A percentile compares a stretch with the other conserved stretches of the same genome.
phyloP scores from a whole-genome alignment of 495 filamentous ascomycete species.

The Talaromyces thailandensis region DNA sequence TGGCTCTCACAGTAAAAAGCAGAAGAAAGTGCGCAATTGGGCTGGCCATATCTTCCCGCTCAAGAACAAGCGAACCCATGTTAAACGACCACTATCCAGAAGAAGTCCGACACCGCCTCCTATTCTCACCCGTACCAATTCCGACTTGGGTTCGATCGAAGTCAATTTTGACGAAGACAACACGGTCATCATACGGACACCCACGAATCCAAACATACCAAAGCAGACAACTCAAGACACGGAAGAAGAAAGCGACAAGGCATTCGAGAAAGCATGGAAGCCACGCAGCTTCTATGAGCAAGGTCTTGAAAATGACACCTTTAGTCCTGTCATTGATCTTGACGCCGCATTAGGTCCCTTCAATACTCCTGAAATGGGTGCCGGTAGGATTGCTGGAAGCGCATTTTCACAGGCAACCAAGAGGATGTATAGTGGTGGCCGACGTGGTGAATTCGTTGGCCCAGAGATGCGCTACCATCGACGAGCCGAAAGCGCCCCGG shows the following conservation, averaged over 20 bases:
- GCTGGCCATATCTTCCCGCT: slow-evolving; percentile 67
- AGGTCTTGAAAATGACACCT: slow-evolving; percentile 42
- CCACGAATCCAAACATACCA: slow-evolving; percentile 25
- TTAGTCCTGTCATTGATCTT: slow-evolving; percentile 81
- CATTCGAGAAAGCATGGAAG: slow-evolving; percentile 37
- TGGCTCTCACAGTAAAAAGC: slow-evolving; percentile 50
- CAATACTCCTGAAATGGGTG: slow-evolving; percentile 59
- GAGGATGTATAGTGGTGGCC: slow-evolving; percentile 81
- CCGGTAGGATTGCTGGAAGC: slow-evolving; percentile 38
- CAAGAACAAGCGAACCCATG: slow-evolving; percentile 44
- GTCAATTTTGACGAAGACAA: slow-evolving; percentile 47
- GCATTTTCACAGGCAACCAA: slow-evolving; percentile 55
- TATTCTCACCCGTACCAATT: slow-evolving; percentile 32
- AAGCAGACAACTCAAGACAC: slow-evolving; percentile 15
- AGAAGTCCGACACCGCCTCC: slow-evolving; percentile 32
- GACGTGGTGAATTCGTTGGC: slow-evolving; percentile 60
- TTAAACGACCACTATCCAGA: slow-evolving; percentile 20
- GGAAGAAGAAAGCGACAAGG: slow-evolving; percentile 17
- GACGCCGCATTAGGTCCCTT: slow-evolving; percentile 94
- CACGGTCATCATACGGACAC: slow-evolving; percentile 39
- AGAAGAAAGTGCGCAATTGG: slow-evolving; percentile 76
- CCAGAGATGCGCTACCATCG: slow-evolving; percentile 87
- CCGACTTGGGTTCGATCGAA: slow-evolving; percentile 33
- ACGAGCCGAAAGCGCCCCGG: slow-evolving; percentile 85
- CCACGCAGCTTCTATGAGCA: slow-evolving; percentile 39